phyloP scores from a whole-genome alignment of 805 yeast species.

The Saccharomycopsis javanensis region DNA sequence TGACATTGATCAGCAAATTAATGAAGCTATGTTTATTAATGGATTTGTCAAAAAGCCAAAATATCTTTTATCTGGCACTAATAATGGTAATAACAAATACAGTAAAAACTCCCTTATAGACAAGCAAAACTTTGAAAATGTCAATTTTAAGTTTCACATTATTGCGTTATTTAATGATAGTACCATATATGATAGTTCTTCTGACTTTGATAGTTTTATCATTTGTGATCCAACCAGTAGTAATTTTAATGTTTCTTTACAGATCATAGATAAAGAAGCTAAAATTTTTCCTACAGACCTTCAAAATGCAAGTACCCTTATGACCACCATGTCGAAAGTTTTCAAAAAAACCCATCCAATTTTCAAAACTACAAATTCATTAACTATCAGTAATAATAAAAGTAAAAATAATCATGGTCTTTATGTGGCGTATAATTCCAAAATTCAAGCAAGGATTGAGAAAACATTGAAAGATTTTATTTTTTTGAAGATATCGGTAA shows the following conservation, averaged over 20 bases:
- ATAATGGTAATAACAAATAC: constrained; percentile 22
- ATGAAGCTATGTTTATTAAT: constrained; percentile 61
- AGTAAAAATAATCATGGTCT: constrained; percentile 33
- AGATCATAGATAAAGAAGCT: constrained; percentile 10
- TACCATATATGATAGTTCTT: constrained; percentile 9
- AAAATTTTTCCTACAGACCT: background rate
- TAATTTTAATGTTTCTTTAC: constrained; percentile 11
- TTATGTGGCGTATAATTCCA: constrained; percentile 55
- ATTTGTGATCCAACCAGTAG: constrained; percentile 23
- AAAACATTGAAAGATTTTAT: constrained; percentile 37
- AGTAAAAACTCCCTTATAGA: constrained; percentile 12
- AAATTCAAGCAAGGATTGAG: constrained; percentile 33
- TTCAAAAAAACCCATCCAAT: constrained; percentile 22
- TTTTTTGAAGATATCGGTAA: constrained; percentile 46
- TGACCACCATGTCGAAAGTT: constrained; percentile 21
- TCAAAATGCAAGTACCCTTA: background rate
- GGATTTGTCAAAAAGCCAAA: constrained; percentile 81
- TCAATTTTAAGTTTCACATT: constrained; percentile 19
- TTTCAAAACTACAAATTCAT: constrained; percentile 55
- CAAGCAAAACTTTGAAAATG: constrained; percentile 4
- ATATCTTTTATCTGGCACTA: constrained; percentile 22
- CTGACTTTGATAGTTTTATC: constrained; percentile 20
- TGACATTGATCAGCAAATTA: constrained; percentile 82
- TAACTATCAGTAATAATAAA: too few relatives aligned
- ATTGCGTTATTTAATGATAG: constrained; percentile 1